Base-by-base conservation (phyloP, 768 basidiomycete genomes). In the Austroboletus eburneus region DNA sequence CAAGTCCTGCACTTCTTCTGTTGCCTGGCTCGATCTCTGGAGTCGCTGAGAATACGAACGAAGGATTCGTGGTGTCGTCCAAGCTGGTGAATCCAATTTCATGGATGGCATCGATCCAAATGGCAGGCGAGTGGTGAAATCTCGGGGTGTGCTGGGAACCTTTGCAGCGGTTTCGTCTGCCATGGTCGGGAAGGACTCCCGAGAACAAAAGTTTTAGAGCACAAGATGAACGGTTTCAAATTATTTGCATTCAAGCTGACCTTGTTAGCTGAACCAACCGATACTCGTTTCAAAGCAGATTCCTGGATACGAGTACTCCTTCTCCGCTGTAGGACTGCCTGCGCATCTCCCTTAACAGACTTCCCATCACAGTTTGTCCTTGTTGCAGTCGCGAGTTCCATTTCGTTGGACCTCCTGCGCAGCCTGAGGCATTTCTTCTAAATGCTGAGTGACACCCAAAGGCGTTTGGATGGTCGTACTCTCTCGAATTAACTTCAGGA, bases 1-100 rank as follows among this genome's bases (percentile, higher is more conserved):
- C 63, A 40, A n/a, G n/a, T n/a, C n/a, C 6, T 39, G 13, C 5
- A 21, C n/a, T 4, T 46, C 46, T 32, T 42, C 42, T 3, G 35
- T 16, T 7, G 23, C 12, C 20, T 36, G 20, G 18, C 10, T 30
- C 18, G 47, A 17, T 22, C 32, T 42, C 25, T 18, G 22, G 20
- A 51, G 42, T 32, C 56, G 49, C 25, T 62, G 65, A 4, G 62
- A 62, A n/a, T 54, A 51, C 12, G 63, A 60, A 34, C 65, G 63
- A 25, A 60, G 58, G 40, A 62, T 52, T 25, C 51, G 59, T 9
- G 52, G 49, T n/a, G 51, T 41, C 23, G 53, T 51, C 51, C 51
- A 45, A 12, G 33, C 21, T 8, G 22, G 20, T 4, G 49, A 36
- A 12, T 46, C 41, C 0, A 35, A 14, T 34, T 47, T 48, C 43